These are phyloP conservation scores for Solanum sitiens DNA, from an alignment of 257 asterid genomes.

Conservation along the genomic window DNA sequence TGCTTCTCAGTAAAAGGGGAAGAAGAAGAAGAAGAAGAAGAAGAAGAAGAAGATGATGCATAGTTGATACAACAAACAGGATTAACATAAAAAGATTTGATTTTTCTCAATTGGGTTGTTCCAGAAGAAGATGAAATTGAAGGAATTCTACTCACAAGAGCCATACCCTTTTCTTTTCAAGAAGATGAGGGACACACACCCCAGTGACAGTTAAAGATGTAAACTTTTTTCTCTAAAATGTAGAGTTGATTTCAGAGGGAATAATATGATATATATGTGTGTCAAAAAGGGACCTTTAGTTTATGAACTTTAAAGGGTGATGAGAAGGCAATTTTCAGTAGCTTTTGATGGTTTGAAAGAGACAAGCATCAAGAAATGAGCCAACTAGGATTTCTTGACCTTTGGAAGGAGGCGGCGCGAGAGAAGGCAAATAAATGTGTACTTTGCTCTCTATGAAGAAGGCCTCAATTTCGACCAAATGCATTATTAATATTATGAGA, in stretches of 20 bases:
- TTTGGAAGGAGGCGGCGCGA: not conserved
- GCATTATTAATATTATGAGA: not conserved
- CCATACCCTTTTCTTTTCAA: constrained; percentile 26
- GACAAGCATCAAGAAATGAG: constrained; percentile 1
- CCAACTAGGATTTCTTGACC: not conserved
- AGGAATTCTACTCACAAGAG: constrained; percentile 41
- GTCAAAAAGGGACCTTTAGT: not conserved
- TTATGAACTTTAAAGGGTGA: constrained; percentile 16
- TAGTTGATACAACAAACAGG: constrained; percentile 24
- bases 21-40: constrained; percentile 26
- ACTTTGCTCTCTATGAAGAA: not conserved
- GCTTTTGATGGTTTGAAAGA: constrained; percentile 32
- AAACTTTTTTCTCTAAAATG: not conserved
- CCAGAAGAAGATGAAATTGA: constrained; percentile 29
- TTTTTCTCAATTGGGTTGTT: constrained; percentile 19
- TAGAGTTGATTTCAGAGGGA: not conserved
- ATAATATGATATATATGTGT: not conserved
- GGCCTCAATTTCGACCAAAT: not conserved
- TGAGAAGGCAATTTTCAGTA: constrained; percentile 35
- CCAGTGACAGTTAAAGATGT: not conserved
- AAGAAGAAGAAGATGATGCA: constrained; percentile 16
- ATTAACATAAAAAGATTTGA: constrained; percentile 5
- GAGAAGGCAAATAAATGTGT: not conserved
- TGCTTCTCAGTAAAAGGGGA: constrained; percentile 94
- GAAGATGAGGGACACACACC: not conserved